Evolutionary conservation across 23 red algal species (phyloP), one percentile per base, ranked within the genome.

Genomic region (Rhodosorus marinus): DNA sequence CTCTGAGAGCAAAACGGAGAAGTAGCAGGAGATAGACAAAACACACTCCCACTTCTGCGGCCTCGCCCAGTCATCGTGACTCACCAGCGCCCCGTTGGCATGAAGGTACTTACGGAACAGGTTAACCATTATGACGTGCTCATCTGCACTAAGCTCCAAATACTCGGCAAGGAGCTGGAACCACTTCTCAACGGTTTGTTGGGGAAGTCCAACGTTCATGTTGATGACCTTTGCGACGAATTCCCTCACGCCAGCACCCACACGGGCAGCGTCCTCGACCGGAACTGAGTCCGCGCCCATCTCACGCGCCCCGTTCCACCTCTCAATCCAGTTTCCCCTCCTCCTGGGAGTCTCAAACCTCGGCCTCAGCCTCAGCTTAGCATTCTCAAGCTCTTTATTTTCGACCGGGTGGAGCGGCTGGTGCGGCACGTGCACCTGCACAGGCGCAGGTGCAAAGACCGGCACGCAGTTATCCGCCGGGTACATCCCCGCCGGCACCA

Each of bases 21-120:
- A 75, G 56, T 78, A 94, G 45, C 74, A 72, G 20, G 71, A 55
- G 6, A 94, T 70, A 28, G 76, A 77, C 3, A 94, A 54, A 19
- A 94, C 77, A n/a, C 76, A 64, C 41, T 94, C 87, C 87, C 87
- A 94, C 7, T 47, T 51, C 33, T 94, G 87, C 4, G 87, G 75
- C 36, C 87, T 52, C 7, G 53, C 45, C 34, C 55, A 59, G 28
- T 78, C 82, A 17, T 40, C 56, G 0, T 46, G 43, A n/a, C 62
- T 50, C 11, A 72, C 82, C 30, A 78, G 59, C 17, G 27, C 27
- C 21, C 60, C 49, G 17, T 69, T 69, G 19, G 29, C 22, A 24
- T 59, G 26, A 1, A 74, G 54, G 52, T 94, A 94, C 19, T 64
- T 65, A 35, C 48, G 59, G 11, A 94, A 32, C 24, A 82, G 35